Base-by-base conservation (phyloP, 2,329 filamentous ascomycete genomes). In the Parasarocladium wereldwijsianum region DNA sequence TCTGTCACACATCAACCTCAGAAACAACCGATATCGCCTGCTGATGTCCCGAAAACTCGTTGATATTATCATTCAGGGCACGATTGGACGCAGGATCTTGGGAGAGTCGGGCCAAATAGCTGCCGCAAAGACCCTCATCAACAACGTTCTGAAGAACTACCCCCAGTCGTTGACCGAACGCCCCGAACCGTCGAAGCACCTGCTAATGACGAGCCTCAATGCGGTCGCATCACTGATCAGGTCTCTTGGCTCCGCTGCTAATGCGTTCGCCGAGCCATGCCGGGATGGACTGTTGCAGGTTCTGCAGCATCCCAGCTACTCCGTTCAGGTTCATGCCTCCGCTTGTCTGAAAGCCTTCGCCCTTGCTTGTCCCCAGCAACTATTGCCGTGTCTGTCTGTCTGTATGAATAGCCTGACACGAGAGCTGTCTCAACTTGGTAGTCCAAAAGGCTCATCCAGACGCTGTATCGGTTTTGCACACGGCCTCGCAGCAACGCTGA, bases 391-490 rank as follows among this genome's bases (percentile, higher is more conserved):
- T 38, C 73, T 96, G 12, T 93, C 87, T 0, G 82, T 96, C 26
- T 96, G 86, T 52, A 86, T 96, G 79, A 94, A 94, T 51, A 94
- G 84, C 48, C 67, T 98, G 36, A 82, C 75, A 36, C 69, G 90
- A 38, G 90, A 98, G 46, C 65, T 98, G 17, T 76, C 76, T 17
- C 66, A 90, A 24, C 66, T 96, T 6, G 70, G 67, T 10, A 73
- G 75, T 1, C 78, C 75, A 6, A 69, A 84, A 31, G 81, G 84
- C 44, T 85, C 82, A 1, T 77, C 83, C 12, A 70, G 84, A 34
- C 70, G 81, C 43, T 96, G 87, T 50, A 67, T 93, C 18, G 90
- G 87, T 3, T 90, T 92, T 48, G 84, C 90, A 1, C 84, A 94
- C 54, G 87, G 85, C 5, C 65, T 98, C 32, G 85, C 90, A 15